Base-by-base conservation (phyloP, 805 yeast genomes). In the Lachancea sp. region DNA sequence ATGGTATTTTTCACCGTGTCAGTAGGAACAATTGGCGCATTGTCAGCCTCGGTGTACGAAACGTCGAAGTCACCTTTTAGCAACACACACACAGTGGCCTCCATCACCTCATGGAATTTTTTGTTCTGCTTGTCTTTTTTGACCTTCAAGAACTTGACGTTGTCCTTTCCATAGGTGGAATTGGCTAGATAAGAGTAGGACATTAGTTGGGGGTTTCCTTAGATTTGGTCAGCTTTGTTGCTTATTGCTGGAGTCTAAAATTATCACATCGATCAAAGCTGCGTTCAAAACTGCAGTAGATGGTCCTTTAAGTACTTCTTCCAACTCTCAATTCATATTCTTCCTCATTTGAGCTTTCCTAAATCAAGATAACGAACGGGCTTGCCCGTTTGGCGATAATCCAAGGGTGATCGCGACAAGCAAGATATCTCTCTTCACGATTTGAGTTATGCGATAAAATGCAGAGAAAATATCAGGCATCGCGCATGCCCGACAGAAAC, bases 1-100 rank as follows among this genome's bases (percentile, higher is more conserved):
- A 86, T 79, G 42, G 96, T 89, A 73, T 89, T 89, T 68, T 89
- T 89, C 45, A 88, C 89, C 1, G 96, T 87, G 66, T 89, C 96
- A 8, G 97, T 90, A 48, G 97, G 96, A 41, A 90, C 95, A 58
- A 90, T 81, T n/a, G 85, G 77, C 2, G 85, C 62, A 70, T 90
- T 90, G 68, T 90, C 95, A 32, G 96, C 96, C 47, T 82, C 59
- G 41, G 96, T 90, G 72, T 85, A 90, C 2, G 95, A 81, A 26
- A 70, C 67, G 51, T 85, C 96, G 58, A 90, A 81, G 46, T 74
- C 77, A 50, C 97, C 97, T 54, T 76, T 80, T 47, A 90, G 73
- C 41, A 90, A 71, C 22, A 82, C 82, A 51, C 75, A 73, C 46
- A 85, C 95, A 46, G 88, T 83, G 43, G 95, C 86, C 71, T 90